phyloP scores from a whole-genome alignment of 495 filamentous ascomycete genomes.

The Penicillium nucicola region DNA sequence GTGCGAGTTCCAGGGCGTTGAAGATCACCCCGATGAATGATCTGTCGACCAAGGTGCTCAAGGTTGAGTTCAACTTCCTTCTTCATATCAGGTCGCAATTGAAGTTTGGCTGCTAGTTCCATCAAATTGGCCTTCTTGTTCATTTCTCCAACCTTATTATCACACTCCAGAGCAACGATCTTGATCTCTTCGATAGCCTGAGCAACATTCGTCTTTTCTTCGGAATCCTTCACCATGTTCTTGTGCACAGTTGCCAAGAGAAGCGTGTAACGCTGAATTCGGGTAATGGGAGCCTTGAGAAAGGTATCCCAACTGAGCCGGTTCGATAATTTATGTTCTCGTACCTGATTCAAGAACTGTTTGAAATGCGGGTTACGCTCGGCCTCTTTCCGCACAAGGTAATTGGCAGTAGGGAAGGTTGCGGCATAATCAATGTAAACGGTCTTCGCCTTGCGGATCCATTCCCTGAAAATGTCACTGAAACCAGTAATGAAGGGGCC shows the following conservation, averaged over 20 bases:
- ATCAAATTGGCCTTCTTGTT: conserved; percentile 84
- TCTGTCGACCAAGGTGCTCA: conserved; percentile 83
- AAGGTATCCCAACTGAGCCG: conserved; percentile 92
- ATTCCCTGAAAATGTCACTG: conserved; percentile 97
- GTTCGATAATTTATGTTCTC: conserved; percentile 75
- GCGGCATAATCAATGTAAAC: conserved; percentile 93
- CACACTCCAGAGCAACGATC: conserved; percentile 85
- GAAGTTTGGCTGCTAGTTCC: conserved; percentile 79
- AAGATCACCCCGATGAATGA: conserved; percentile 86
- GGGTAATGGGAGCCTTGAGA: conserved; percentile 87
- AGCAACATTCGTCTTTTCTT: conserved; percentile 84
- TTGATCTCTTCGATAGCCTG: conserved; percentile 95
- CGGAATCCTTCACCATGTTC: conserved; percentile 76
- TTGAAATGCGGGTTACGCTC: conserved; percentile 83
- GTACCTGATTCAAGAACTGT: conserved; percentile 76
- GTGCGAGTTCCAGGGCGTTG: conserved; percentile 78
- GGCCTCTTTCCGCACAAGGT: conserved; percentile 78
- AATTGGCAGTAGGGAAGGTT: conserved; percentile 78
- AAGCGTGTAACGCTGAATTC: conserved; percentile 87
- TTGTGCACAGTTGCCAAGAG: conserved; percentile 80
- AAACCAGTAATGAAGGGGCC: conserved; percentile 92
- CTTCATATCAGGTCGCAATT: conserved; percentile 82
- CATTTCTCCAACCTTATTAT: conserved; percentile 92
- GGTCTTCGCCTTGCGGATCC: conserved; percentile 89
- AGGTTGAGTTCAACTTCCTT: conserved; percentile 80